Percentiles rank a stretch among this genome's conserved stretches.
phyloP scores from a whole-genome alignment of 2,329 filamentous ascomycete genomes.

The Hypomyces rosellus region DNA sequence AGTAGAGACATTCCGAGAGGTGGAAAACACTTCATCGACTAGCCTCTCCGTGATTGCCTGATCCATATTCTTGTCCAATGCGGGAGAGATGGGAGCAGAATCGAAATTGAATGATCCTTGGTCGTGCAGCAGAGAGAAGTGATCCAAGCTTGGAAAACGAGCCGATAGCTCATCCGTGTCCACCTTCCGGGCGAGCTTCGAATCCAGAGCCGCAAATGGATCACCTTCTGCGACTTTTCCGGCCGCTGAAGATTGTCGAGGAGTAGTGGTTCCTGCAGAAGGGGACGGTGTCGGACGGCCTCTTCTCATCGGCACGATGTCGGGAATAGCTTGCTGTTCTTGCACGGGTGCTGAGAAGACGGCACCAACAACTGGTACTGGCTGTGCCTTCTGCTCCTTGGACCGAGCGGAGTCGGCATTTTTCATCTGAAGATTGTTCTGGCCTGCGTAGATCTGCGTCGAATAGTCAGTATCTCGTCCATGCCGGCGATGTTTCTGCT shows the following conservation, averaged over 20 bases:
- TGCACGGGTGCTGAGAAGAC: conserved; percentile 68
- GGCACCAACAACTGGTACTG: conserved; percentile 65
- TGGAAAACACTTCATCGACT: conserved; percentile 76
- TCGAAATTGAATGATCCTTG: conserved; percentile 70
- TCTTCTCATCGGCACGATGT: conserved; percentile 89
- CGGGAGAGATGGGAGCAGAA: conserved; percentile 40
- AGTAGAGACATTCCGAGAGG: conserved; percentile 25
- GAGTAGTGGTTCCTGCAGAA: conserved; percentile 2
- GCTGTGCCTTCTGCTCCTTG: conserved; percentile 35
- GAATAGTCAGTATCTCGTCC: conserved; percentile 10
- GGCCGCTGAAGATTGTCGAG: conserved; percentile 24
- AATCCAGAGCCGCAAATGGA: conserved; percentile 86
- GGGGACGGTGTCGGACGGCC: conserved; percentile 53
- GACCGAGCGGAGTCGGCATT: not conserved
- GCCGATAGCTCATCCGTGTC: conserved; percentile 74
- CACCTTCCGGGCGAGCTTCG: conserved; percentile 40
- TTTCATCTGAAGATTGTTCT: conserved; percentile 55
- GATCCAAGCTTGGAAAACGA: conserved; percentile 84
- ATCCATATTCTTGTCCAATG: conserved; percentile 45
- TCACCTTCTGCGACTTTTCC: conserved; percentile 65
- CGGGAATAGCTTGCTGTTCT: conserved; percentile 68
- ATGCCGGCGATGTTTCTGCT: not conserved
- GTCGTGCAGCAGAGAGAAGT: conserved; percentile 87
- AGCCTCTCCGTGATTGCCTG: conserved; percentile 68
- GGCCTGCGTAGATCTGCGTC: conserved; percentile 62